Conservation (phyloP, 805 yeast species). For the Ascoidea rubescens region DNA sequence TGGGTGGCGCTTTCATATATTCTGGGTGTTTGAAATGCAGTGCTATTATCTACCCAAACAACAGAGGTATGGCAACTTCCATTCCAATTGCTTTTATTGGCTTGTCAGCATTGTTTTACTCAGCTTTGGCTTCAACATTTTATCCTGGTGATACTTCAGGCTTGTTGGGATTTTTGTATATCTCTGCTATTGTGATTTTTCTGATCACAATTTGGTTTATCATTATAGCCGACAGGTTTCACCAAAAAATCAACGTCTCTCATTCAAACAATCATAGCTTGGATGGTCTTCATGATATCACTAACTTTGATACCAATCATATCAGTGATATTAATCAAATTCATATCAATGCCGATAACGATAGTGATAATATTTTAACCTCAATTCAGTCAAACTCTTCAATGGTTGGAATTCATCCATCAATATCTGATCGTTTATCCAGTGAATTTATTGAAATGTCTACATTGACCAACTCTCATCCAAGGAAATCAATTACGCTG, state of each 20-base stretch:
- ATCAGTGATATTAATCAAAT: not conserved
- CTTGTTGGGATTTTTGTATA: conserved; percentile 33
- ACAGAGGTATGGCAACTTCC: conserved; percentile 63
- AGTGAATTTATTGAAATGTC: no score
- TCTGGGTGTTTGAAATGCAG: conserved; percentile 60
- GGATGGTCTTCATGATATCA: no score
- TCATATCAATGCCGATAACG: conserved; percentile 2
- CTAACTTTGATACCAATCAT: no score
- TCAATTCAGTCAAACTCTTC: conserved; percentile 4
- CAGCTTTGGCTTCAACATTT: conserved; percentile 36
- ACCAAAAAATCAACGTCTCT: no score
- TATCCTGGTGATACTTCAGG: conserved; percentile 45
- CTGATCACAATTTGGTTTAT: conserved; percentile 34
- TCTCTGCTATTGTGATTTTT: conserved; percentile 26
- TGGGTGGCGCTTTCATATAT: conserved; percentile 55
- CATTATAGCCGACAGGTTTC: conserved; percentile 11
- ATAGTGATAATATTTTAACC: not conserved
- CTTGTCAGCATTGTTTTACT: conserved; percentile 54
- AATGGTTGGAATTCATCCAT: not conserved
- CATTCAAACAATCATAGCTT: no score
- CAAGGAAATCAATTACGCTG: no score
- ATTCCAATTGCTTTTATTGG: conserved; percentile 68
- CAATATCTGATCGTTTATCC: no score
- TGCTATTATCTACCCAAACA: conserved; percentile 51
- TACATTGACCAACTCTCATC: conserved; percentile 6